Evolutionary conservation across 352 stramenopile species (phyloP), one percentile per base, ranked within the genome.

Genomic region (Globisporangium lucens): DNA sequence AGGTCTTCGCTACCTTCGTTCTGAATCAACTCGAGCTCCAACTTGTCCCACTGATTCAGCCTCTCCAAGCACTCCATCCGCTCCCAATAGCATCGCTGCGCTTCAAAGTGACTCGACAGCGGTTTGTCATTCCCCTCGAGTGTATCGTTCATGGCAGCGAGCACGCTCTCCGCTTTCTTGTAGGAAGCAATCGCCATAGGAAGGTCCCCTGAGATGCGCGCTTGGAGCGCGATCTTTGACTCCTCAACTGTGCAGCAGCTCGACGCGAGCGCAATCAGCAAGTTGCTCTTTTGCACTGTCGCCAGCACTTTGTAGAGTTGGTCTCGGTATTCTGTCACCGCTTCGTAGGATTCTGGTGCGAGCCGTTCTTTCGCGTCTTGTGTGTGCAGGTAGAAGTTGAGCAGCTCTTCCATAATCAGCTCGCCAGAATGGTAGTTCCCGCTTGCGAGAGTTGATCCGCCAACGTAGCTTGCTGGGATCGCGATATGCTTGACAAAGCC

Each of bases 301-400:
- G 80, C 73, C 47, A 95, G 56, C 35, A 95, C 61, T 55, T 93
- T 92, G 68, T 93, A 80, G 6, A 95, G 72, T 38, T 93, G 73
- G 71, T 93, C 86, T 79, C 85, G 87, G 30, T 72, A 79, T 49
- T 80, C 74, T 17, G 73, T 60, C 22, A 75, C 27, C 4, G 47
- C 64, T 51, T 82, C 72, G 36, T 71, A 33, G 15, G 56, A 38
- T 27, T 55, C 59, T 24, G 66, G 63, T 8, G 58, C 17, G 35
- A 64, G 1, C 61, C 66, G 43, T 17, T 35, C 2, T 30, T 69
- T 55, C 20, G 30, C 30, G 13, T 35, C 58, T 4, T 68, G 66
- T 2, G 10, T 30, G 17, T 74, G 60, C 41, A 67, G 66, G 27
- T 68, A 66, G n/a, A 66, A 67, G 61, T 82, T 86, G 53, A 93